Percentiles rank a stretch among this genome's conserved stretches.
Evolutionary conservation across 2,329 filamentous ascomycete species (phyloP).

Genomic region (Talaromyces sp.): DNA sequence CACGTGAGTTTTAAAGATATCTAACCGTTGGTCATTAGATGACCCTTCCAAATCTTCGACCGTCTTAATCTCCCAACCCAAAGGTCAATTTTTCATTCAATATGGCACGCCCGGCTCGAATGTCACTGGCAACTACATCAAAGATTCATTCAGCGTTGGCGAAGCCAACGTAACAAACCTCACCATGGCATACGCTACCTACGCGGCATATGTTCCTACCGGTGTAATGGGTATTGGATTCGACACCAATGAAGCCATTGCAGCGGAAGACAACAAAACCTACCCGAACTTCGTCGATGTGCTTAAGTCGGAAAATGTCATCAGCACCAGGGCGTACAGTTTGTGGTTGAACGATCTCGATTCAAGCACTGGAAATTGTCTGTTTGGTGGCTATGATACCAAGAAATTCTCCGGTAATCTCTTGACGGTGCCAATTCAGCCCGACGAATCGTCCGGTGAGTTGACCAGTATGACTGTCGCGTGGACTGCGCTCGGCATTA

Average conservation of each 20-base stretch:
- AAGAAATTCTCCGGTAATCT: slow-evolving; percentile 67
- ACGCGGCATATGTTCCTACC: slow-evolving; percentile 24
- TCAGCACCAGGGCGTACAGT: slow-evolving; percentile 48
- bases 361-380: slow-evolving; percentile 64
- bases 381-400: slow-evolving; percentile 79
- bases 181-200: slow-evolving; percentile 36
- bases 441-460: slow-evolving; percentile 52
- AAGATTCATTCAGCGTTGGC: slow-evolving; percentile 35
- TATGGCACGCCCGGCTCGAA: slow-evolving; percentile 37
- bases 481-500: slow-evolving; percentile 43
- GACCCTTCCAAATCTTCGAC: slow-evolving; percentile 24
- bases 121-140: slow-evolving; percentile 37
- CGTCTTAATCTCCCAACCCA: slow-evolving; percentile 17
- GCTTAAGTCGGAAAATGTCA: slow-evolving; percentile 55
- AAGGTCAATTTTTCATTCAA: slow-evolving; percentile 33
- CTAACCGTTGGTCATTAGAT: slow-evolving; percentile 18
- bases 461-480: slow-evolving; percentile 46
- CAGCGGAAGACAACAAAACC: slow-evolving; percentile 21
- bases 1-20: background rate
- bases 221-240: slow-evolving; percentile 44
- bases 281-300: slow-evolving; percentile 63
- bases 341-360: slow-evolving; percentile 48
- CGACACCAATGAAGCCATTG: slow-evolving; percentile 24
- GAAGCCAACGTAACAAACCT: slow-evolving; percentile 33
- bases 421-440: slow-evolving; percentile 57